A percentile compares a stretch with the other conserved stretches of the same genome.
These are phyloP conservation scores for Wickerhamiella siamensis DNA, from an alignment of 805 yeast species.

Conservation along the genomic window DNA sequence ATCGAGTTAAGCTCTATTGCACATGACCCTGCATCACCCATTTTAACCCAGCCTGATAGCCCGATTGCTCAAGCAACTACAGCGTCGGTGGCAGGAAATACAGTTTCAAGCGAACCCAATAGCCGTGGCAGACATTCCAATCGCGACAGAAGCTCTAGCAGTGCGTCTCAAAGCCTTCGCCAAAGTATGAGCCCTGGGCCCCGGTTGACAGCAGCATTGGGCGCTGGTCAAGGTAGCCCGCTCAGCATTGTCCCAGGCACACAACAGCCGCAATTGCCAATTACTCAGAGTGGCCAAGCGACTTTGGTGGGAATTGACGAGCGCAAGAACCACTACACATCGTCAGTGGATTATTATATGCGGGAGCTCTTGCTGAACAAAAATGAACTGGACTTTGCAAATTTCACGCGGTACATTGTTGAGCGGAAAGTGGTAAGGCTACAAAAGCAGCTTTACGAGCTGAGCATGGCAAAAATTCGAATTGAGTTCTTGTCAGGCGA, in stretches of 20 bases:
- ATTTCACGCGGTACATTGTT: conserved; percentile 36
- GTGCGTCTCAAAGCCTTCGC: background rate
- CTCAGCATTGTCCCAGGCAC: too few relatives aligned
- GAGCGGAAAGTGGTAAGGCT: conserved; percentile 27
- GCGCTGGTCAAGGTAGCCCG: background rate
- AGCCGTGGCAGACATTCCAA: background rate
- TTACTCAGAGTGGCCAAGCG: background rate
- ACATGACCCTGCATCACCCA: background rate
- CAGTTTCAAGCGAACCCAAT: background rate
- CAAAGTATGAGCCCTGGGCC: background rate
- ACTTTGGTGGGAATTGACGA: background rate
- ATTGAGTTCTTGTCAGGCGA: conserved; percentile 21
- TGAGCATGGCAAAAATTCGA: conserved; percentile 20
- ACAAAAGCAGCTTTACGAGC: conserved; percentile 22
- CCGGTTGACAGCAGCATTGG: background rate
- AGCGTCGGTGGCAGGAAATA: background rate
- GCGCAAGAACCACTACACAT: background rate
- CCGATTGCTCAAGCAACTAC: background rate
- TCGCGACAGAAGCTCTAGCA: background rate
- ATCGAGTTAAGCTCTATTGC: too few relatives aligned
- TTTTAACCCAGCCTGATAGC: background rate
- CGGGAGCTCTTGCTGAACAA: conserved; percentile 42
- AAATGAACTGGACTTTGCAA: conserved; percentile 49
- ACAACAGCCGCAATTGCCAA: too few relatives aligned
- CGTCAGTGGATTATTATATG: conserved; percentile 32